Conservation (phyloP, 2,329 filamentous ascomycete species). For the Pseudogymnoascus sp. region DNA sequence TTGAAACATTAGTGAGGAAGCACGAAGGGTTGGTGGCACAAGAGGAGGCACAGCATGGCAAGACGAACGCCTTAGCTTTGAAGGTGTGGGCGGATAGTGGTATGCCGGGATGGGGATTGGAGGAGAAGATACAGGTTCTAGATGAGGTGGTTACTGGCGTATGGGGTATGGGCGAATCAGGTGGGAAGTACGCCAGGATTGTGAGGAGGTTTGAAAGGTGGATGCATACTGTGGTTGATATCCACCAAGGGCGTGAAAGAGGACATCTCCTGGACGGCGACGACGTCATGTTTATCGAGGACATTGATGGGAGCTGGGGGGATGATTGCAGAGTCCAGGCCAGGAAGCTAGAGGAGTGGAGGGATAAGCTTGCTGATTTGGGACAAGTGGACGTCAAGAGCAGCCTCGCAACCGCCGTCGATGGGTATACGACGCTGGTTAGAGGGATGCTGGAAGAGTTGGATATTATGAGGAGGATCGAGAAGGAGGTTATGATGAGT, state of each 20-base stretch:
- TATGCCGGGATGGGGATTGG: conserved; percentile 33
- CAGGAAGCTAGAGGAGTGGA: conserved; percentile 48
- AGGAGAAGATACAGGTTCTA: conserved; percentile 49
- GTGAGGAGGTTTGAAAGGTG: conserved; percentile 53
- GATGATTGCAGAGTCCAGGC: conserved; percentile 46
- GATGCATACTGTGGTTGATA: conserved; percentile 40
- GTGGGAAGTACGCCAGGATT: conserved; percentile 47
- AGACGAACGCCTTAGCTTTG: conserved; percentile 43
- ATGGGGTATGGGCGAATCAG: conserved; percentile 48
- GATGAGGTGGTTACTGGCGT: conserved; percentile 49
- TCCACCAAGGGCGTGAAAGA: conserved; percentile 36
- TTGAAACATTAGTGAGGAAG: conserved; percentile 29
- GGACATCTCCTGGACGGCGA: conserved; percentile 24
- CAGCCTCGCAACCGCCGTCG: conserved; percentile 41
- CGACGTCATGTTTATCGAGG: conserved; percentile 41
- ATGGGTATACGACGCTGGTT: conserved; percentile 41
- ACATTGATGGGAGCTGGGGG: conserved; percentile 50
- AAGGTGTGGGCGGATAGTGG: conserved; percentile 39
- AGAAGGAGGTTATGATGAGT: conserved; percentile 45
- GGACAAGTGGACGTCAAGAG: conserved; percentile 27
- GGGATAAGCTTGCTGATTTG: conserved; percentile 39
- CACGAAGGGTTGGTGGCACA: conserved; percentile 34
- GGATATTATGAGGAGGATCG: conserved; percentile 52
- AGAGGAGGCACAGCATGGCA: conserved; percentile 41
- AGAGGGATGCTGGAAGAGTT: conserved; percentile 55